Percentiles rank a stretch among this genome's conserved stretches.
These are phyloP conservation scores for Aureobasidium vineae DNA, from an alignment of 2,329 filamentous ascomycete genomes.

Conservation along the genomic window DNA sequence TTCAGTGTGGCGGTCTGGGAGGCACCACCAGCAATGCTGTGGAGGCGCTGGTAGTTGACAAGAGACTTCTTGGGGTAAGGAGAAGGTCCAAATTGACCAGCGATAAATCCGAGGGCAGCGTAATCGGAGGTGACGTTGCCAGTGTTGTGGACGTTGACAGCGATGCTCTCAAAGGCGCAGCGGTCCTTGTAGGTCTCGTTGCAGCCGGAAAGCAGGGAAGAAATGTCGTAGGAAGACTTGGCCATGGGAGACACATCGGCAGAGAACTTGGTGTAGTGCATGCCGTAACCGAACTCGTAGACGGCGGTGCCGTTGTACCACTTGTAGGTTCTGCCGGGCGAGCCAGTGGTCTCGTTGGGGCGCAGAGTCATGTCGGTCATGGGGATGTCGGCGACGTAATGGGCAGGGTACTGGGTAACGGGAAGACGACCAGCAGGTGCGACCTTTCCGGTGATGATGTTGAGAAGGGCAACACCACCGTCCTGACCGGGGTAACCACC, in stretches of 20 bases:
- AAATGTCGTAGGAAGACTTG: constrained; percentile 37
- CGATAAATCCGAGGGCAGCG: constrained; percentile 53
- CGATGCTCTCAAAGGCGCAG: constrained; percentile 46
- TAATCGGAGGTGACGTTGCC: constrained; percentile 52
- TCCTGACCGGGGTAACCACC: constrained; percentile 60
- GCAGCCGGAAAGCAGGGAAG: constrained; percentile 41
- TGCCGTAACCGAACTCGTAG: constrained; percentile 55
- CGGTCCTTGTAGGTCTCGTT: constrained; percentile 43
- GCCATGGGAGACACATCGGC: constrained; percentile 29
- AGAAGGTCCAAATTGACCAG: constrained; percentile 49
- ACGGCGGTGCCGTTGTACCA: constrained; percentile 56
- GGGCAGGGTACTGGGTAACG: constrained; percentile 56
- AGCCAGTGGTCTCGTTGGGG: constrained; percentile 41
- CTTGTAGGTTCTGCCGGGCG: constrained; percentile 58
- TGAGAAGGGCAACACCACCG: constrained; percentile 56
- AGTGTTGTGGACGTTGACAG: constrained; percentile 51
- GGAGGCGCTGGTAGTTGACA: constrained; percentile 51
- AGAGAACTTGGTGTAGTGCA: constrained; percentile 59
- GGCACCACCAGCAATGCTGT: constrained; percentile 33
- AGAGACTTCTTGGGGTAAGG: constrained; percentile 56
- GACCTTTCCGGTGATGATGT: constrained; percentile 53
- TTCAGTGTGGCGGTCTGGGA: constrained; percentile 40
- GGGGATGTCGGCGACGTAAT: constrained; percentile 51
- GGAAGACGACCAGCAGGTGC: constrained; percentile 56
- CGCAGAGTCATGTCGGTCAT: constrained; percentile 59